Evolutionary conservation across 495 filamentous ascomycete genomes (phyloP), one percentile per base, ranked within the genome.

Genomic region (Neurospora sp.): DNA sequence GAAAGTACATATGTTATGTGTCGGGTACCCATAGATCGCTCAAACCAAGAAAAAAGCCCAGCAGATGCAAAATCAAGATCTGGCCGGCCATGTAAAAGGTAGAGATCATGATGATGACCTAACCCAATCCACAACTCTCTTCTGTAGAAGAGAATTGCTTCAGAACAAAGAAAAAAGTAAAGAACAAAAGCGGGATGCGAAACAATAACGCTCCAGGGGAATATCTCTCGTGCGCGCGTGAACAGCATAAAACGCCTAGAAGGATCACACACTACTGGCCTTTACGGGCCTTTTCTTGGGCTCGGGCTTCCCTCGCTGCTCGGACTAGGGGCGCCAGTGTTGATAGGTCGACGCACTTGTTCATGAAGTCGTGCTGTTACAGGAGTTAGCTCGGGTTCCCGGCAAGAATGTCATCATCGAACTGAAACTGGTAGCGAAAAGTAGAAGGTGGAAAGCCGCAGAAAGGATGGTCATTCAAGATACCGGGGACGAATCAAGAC

Each of bases 281-380:
- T 73, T 92, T 92, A 71, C 88, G 87, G 69, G 90, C 89, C 79
- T 94, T 93, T 81, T 99, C 96, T 77, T 95, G 90, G 16, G 90
- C 91, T 74, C 94, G 87, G 69, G 93, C 93, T 75, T 89, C 86
- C 66, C 96, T 88, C 59, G 96, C 96, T 68, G 94, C 91, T 76
- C 89, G 88, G 59, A 99, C 96, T 69, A 99, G 87, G 40, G 96
- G 96, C 16, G 96, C 81, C 38, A 88, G 78, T 7, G 85, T 81
- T 4, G 81, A 79, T 82, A 82, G 91, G 82, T 84, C 92, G 88
- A 81, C 86, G 84, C 76, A 99, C 81, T 75, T 88, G 89, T 83
- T 95, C 93, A 98, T 96, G 82, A 98, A 99, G 3, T 91, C 90
- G 81, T 99, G 96, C 96, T 99, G 61, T 44, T 12, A 16, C 37